A percentile compares a stretch with the other conserved stretches of the same genome.
phyloP scores from a whole-genome alignment of 1,139 yeast species.

The Debaryomyces subglobosus region DNA sequence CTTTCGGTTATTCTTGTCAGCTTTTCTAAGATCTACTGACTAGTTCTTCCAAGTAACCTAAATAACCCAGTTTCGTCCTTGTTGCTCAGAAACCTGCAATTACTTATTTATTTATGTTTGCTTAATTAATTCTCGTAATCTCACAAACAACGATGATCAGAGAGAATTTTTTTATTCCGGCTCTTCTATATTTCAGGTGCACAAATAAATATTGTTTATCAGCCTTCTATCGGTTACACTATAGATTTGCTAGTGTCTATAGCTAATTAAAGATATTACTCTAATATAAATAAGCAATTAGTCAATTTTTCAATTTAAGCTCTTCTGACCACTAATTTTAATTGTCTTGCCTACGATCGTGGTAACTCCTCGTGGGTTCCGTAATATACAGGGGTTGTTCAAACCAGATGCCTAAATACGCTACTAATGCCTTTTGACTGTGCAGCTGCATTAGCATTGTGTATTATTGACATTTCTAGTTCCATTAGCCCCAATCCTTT shows the following conservation, averaged over 20 bases:
- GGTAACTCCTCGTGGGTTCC: slow-evolving; percentile 2
- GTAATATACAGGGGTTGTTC: slow-evolving; percentile 2
- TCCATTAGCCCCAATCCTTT: background rate
- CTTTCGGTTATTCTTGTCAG: background rate
- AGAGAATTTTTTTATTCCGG: slow-evolving; percentile 1
- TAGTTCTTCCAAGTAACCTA: background rate
- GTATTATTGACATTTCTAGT: background rate
- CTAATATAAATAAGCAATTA: background rate
- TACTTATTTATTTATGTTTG: background rate
- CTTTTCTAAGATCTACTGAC: background rate
- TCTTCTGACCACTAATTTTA: background rate
- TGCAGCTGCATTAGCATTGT: background rate
- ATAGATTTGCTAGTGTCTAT: background rate
- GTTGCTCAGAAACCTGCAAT: background rate
- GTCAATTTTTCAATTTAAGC: background rate
- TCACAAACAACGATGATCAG: slow-evolving; percentile 2
- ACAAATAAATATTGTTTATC: background rate
- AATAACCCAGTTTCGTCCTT: background rate
- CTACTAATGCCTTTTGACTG: background rate
- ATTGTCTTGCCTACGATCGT: background rate
- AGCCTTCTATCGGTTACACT: background rate
- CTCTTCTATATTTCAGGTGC: background rate
- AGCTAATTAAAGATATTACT: background rate
- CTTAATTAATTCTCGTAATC: background rate
- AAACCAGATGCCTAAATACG: background rate